Evolutionary conservation across 2,329 filamentous ascomycete genomes (phyloP).

Genomic region (Aureobasidium uvarum): DNA sequence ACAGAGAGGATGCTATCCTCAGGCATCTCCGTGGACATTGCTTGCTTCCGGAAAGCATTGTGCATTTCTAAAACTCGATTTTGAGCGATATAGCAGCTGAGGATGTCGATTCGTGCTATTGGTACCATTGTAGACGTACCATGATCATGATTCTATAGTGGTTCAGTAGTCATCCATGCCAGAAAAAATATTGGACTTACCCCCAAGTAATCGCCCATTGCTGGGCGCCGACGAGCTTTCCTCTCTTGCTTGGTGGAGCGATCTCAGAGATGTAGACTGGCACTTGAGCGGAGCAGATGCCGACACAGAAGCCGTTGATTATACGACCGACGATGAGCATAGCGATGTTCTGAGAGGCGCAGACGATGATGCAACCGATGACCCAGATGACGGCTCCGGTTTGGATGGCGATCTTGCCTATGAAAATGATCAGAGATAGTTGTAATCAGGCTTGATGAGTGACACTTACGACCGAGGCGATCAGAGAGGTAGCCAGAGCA

Average conservation of each 20-base stretch:
- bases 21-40: too few relatives aligned
- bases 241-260: conserved; percentile 57
- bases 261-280: conserved; percentile 68
- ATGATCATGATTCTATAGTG: conserved; percentile 57
- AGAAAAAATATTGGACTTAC: too few relatives aligned
- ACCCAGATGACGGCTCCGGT: conserved; percentile 45
- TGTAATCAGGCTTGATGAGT: conserved; percentile 42
- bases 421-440: neutral
- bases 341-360: conserved; percentile 61
- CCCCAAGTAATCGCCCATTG: conserved; percentile 68
- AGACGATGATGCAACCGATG: conserved; percentile 62
- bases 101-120: neutral
- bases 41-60: too few relatives aligned
- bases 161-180: too few relatives aligned
- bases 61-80: neutral
- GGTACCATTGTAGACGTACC: conserved; percentile 31
- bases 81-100: neutral
- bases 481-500: conserved; percentile 60
- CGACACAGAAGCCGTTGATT: conserved; percentile 70
- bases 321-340: conserved; percentile 71
- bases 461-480: conserved; percentile 51
- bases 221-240: conserved; percentile 67
- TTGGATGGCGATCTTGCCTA: neutral
- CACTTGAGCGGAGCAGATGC: conserved; percentile 68
- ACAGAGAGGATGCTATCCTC: too few relatives aligned